Percentiles rank a stretch among this genome's conserved stretches.
These are phyloP conservation scores for Termitomyces sp. DNA, from an alignment of 768 basidiomycete species.

Conservation along the genomic window DNA sequence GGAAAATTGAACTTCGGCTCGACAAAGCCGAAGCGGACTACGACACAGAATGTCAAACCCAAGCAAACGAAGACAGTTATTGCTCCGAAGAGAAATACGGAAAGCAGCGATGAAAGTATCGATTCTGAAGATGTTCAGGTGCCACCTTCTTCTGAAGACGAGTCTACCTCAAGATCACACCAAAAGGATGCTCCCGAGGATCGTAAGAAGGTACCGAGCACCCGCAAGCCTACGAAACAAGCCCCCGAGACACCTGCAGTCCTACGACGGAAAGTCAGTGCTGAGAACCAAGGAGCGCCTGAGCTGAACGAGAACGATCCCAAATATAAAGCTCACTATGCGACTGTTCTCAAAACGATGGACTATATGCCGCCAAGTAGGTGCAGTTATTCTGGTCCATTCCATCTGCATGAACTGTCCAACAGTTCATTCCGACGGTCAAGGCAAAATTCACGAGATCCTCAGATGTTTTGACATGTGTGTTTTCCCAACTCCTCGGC, in stretches of 20 bases:
- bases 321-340: conserved; percentile 50
- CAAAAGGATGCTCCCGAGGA: not conserved
- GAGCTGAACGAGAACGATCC: conserved; percentile 46
- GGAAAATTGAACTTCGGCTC: conserved; percentile 41
- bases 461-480: conserved; percentile 79
- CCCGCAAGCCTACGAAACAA: not conserved
- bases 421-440: conserved; percentile 61
- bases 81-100: conserved; percentile 4
- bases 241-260: not conserved
- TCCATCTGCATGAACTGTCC: conserved; percentile 3
- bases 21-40: conserved; percentile 39
- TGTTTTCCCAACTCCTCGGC: conserved; percentile 15
- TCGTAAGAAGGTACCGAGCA: not conserved
- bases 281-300: conserved; percentile 18
- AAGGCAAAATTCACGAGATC: conserved; percentile 66
- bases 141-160: conserved; percentile 17
- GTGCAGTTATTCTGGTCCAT: conserved; percentile 21
- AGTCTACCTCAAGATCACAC: conserved; percentile 10
- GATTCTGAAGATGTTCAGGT: conserved; percentile 23
- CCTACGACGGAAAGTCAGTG: conserved; percentile 3
- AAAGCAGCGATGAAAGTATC: conserved; percentile 17
- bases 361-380: conserved; percentile 57
- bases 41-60: conserved; percentile 21
- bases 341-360: conserved; percentile 47
- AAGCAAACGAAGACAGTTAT: conserved; percentile 13